Base-by-base conservation (phyloP, 2,329 filamentous ascomycete genomes). In the Aspergillus thermomutatus region DNA sequence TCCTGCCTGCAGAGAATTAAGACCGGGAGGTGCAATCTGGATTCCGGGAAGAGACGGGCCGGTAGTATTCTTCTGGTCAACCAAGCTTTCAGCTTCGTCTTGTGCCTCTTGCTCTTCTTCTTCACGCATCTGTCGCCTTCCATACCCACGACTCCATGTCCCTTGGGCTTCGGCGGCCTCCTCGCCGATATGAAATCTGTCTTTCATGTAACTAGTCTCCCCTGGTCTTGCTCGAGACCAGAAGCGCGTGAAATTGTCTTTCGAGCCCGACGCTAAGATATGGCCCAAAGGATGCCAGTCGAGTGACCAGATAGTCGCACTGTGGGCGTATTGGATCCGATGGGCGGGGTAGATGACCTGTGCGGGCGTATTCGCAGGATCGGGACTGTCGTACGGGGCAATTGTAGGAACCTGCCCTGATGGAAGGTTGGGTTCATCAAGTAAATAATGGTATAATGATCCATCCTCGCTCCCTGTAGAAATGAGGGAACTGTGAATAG, bases 221-320 rank as follows among this genome's bases (percentile, higher is more conserved):
- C 94, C 94, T 1, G 94, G 94, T 49, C 94, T 82, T 17, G 91
- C 86, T 45, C 94, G 87, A 3, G 92, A 92, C 94, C 94, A 99
- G 79, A 99, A 99, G 49, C 94, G 87, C 2, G 94, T 97, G 60
- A 96, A 92, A 43, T 94, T 88, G 73, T 99, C 94, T 73, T 99
- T 97, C 10, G 92, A 96, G 11, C 94, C 94, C 1, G 93, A 96
- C 0, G 92, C 92, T 7, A 99, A 83, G 61, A 99, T 93, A 70
- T 99, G 94, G 27, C 94, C 94, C 0, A 97, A 82, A 0, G 94
- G 94, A 71, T 99, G 94, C 92, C 94, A 99, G 77, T 97, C 92
- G 50, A 99, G 83, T 19, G 92, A 96, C 94, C 94, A 99, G 62
- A 99, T 94, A 19, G 92, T 91, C 71, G 92, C 95, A 65, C 96